Evolutionary conservation across 2,329 filamentous ascomycete species (phyloP), one percentile per base, ranked within the genome.

Genomic region (Epichloe sibirici): DNA sequence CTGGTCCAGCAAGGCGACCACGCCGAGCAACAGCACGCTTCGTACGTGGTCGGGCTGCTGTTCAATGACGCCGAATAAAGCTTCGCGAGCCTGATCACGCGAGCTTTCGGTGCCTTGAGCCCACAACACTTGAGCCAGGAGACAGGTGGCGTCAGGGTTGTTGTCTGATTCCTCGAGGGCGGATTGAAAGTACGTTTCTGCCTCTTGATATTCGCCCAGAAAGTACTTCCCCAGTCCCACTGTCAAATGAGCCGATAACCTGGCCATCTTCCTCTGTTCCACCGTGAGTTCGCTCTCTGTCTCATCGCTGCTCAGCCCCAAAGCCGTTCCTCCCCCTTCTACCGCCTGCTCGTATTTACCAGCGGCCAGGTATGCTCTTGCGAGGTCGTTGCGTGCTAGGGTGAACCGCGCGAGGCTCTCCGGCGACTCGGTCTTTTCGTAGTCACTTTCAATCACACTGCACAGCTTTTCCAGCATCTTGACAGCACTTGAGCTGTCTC

Each of bases 91-190:
- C 56, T 86, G 82, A 48, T 84, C 81, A 46, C 85, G 81, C 52
- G 90, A 86, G 1, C 83, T 76, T 6, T 85, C 80, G 0, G 83
- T 82, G 8, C 88, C 90, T 57, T 88, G 89, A 0, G 90, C 90
- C 91, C 93, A 98, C 0, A 97, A 76, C 0, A 97, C 87, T 67
- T 97, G 89, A 0, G 90, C 87, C 12, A 97, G 75, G 12, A 96
- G 75, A 62, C 90, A 96, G 0, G 90, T 83, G 1, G 91, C 85
- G 62, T 96, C 90, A 0, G 90, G 86, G 56, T 89, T 83, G 39
- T 79, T 79, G 34, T 79, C 72, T 1, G 86, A 89, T 64, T 95
- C 90, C 52, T 83, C 76, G 7, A 97, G 74, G 0, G 90, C 90
- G 3, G 81, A 75, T 57, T 88, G 82, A 67, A 98, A 95, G 69